Base-by-base conservation (phyloP, 371 early-diverging fungal genomes). In the Mucor saturninus region DNA sequence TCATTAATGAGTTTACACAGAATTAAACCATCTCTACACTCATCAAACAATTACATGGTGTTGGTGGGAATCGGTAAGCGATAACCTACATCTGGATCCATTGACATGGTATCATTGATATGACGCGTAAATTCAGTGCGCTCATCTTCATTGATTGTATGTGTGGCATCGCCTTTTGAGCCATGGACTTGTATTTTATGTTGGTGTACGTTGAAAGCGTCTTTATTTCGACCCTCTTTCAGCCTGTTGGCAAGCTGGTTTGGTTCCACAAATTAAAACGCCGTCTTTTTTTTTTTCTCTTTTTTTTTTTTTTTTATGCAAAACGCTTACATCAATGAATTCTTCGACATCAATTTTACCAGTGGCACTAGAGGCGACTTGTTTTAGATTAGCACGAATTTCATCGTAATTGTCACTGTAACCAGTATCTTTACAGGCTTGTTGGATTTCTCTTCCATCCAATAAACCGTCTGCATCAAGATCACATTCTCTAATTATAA, bases 81-180 rank as follows among this genome's bases (percentile, higher is more conserved):
- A 71, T 88, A 73, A 14, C 85, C 87, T 40, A 96, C 75, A 69
- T 95, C 86, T 56, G 68, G 72, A 79, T 96, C 96, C 53, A 85
- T 82, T 11, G 79, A 87, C 59, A 97, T 79, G 40, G 84, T 84
- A 50, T 86, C 78, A 81, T 97, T 97, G 68, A 96, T 94, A 77
- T 97, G 96, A 63, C 84, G 83, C 21, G 91, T 89, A 68, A 97
- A 97, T 73, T 91, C 91, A 62, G 92, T 91, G 67, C 92, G 89
- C 73, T 97, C 97, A 71, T 97, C 97, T 67, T 94, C 95, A 74
- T 96, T 95, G 76, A 96, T 93, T 8, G 95, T 92, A 74, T 96
- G 97, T 15, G 94, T 91, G 5, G 87, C 88, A 74, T 91, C 94
- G 50, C 86, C 83, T 62, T 86, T 87, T 59, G 89, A 80, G 43